Percentiles rank a stretch among this genome's conserved stretches.
Conservation (phyloP, 495 filamentous ascomycete species). For the Aspergillus carlsbadensis region DNA sequence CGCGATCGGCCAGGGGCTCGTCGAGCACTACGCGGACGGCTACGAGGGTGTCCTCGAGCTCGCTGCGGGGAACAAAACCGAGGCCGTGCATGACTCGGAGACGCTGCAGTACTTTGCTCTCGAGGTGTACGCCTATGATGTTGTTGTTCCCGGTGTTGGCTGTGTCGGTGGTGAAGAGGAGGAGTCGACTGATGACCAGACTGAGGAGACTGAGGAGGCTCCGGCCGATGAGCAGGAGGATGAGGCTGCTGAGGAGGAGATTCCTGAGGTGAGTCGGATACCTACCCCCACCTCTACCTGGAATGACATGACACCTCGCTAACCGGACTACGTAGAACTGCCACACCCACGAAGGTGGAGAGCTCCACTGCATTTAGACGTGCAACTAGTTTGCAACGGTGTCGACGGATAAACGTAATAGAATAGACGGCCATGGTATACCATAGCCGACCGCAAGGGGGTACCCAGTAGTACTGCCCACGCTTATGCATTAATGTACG, state of each 20-base stretch:
- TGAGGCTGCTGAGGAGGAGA: constrained; percentile 11
- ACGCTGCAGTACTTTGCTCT: constrained; percentile 58
- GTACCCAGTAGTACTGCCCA: too few species aligned
- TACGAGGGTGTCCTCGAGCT: constrained; percentile 49
- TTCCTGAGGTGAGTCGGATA: constrained; percentile 23
- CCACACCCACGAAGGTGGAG: constrained; percentile 33
- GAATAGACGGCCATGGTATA: background rate
- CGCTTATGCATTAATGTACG: background rate
- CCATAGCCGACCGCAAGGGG: background rate
- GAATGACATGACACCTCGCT: background rate
- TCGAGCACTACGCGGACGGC: constrained; percentile 57
- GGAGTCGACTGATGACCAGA: background rate
- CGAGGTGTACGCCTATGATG: constrained; percentile 55
- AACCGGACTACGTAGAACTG: constrained; percentile 25
- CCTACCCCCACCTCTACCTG: too few species aligned
- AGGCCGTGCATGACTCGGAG: constrained; percentile 50
- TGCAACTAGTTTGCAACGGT: background rate
- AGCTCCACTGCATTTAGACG: constrained; percentile 28
- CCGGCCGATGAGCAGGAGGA: constrained; percentile 12
- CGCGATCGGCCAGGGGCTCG: constrained; percentile 47
- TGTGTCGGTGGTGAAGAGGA: constrained; percentile 39
- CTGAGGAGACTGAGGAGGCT: constrained; percentile 2
- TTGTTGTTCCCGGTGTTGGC: constrained; percentile 51
- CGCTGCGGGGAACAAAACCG: constrained; percentile 35
- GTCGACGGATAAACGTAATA: background rate